Evolutionary conservation across 2,329 filamentous ascomycete species (phyloP), one percentile per base, ranked within the genome.

Genomic region (Diplocarpon rosae): DNA sequence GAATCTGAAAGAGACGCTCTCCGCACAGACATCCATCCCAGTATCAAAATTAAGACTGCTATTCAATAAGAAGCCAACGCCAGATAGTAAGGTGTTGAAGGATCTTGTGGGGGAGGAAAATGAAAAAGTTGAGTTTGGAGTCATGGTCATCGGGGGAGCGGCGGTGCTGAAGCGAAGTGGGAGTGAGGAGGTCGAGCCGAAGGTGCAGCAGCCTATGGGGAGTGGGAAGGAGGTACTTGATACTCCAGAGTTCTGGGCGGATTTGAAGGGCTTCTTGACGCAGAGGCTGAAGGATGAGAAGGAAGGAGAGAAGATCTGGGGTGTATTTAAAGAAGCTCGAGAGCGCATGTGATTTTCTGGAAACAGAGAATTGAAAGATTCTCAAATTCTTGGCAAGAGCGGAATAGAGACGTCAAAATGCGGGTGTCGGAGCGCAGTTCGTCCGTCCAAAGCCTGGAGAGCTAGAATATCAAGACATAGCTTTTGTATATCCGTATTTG

Each of bases 111-210:
- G 70, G 0, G 70, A 74, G 3, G 76, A 75, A 24, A 70, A 55
- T 54, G 64, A 56, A 1, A 69, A 67, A 10, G 69, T 90, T 0
- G 88, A 95, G 62, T 80, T 96, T 51, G 78, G 78, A 1, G 75
- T 95, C 44, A 96, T 96, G 88, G 73, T 95, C 15, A 78, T 95
- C 61, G 85, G 83, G 2, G 88, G 86, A 12, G 76, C 71, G 16
- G 66, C 67, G 17, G 62, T 65, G n/a, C 55, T 67, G 32, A 61
- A 37, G 43, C 66, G 66, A 28, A 66, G 66, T 46, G 56, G 59
- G 17, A 61, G 65, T 41, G 56, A 59, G 39, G 59, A 51, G 37
- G 47, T 51, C 3, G 54, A 57, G 34, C 54, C 62, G 8, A 65
- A 65, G 37, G 69, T 66, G 34, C 72, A 72, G 42, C 70, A 73